Evolutionary conservation across 306 rosid genomes (phyloP), one percentile per base, ranked within the genome.

Genomic region (Rosa persica): DNA sequence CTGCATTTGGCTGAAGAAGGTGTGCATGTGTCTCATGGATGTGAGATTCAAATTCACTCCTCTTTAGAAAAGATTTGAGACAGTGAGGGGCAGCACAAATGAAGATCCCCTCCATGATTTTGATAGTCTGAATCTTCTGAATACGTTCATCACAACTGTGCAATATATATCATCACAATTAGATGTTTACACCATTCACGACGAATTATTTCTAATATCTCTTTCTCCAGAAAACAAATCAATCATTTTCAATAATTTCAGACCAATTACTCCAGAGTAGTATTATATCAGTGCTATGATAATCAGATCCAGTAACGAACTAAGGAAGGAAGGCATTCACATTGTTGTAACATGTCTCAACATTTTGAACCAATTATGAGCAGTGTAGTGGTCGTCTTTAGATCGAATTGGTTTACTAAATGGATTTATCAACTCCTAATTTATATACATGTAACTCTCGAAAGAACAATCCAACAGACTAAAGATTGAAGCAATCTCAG

Each of bases 21-120:
- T 89, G 83, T 23, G 88, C 73, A 6, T 96, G 99, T 72, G 46
- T 87, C 83, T 86, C 96, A 0, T 93, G 93, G 77, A 96, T 93
- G 75, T 96, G 99, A 85, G 92, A 84, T 81, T 96, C 99, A 80
- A 96, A 93, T 12, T 96, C 98, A 68, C 81, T 65, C 82, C 85
- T 84, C 87, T 90, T 93, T 72, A 96, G 72, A 85, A 96, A 96
- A 74, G 99, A 89, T 81, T 90, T 96, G 64, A 93, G 97, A 85
- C 99, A 96, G 75, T 96, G 99, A 74, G 98, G 98, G 62, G 98
- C 99, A 47, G 97, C 99, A 72, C 99, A 96, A 67, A 96, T 80
- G 80, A 91, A 88, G 85, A 93, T 96, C 78, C 99, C 99, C 88
- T 96, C 99, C 98, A 96, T 93, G 89, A 96, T 81, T 91, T 96